Percentiles rank a stretch among this genome's conserved stretches.
These are phyloP conservation scores for Aphanomyces astaci DNA, from an alignment of 352 stramenopile genomes.

Conservation along the genomic window DNA sequence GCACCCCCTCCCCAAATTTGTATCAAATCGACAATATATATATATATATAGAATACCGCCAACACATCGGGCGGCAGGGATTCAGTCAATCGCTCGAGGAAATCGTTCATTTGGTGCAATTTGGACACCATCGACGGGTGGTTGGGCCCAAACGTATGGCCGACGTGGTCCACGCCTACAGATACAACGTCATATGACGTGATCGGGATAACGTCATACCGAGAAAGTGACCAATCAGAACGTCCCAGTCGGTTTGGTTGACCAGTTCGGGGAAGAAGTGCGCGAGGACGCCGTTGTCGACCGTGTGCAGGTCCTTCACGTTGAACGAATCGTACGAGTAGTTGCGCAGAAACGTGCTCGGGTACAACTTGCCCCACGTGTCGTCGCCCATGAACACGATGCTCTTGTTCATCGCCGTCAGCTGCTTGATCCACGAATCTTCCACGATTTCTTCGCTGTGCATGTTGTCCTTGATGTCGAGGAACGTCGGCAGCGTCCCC, in stretches of 20 bases:
- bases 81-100: conserved; percentile 69
- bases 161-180: conserved; percentile 96
- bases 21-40: too few relatives aligned
- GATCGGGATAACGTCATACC: too few relatives aligned
- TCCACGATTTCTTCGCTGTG: conserved; percentile 87
- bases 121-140: conserved; percentile 92
- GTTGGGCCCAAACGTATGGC: conserved; percentile 94
- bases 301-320: conserved; percentile 96
- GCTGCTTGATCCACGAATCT: conserved; percentile 93
- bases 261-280: conserved; percentile 69
- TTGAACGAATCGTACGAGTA: conserved; percentile 98
- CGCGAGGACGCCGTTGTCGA: conserved; percentile 89
- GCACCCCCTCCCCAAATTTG: too few relatives aligned
- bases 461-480: conserved; percentile 95
- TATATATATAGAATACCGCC: too few relatives aligned
- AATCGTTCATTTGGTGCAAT: conserved; percentile 92
- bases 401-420: conserved; percentile 40
- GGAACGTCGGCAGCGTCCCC: conserved; percentile 95
- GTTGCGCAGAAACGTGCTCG: conserved; percentile 81
- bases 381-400: conserved; percentile 98
- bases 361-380: conserved; percentile 95
- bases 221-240: conserved; percentile 82
- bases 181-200: conserved; percentile 37
- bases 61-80: conserved; percentile 43
- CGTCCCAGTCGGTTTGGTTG: conserved; percentile 50